Evolutionary conservation across 2,329 filamentous ascomycete genomes (phyloP).

Genomic region (Decorospora gaudefroyi): DNA sequence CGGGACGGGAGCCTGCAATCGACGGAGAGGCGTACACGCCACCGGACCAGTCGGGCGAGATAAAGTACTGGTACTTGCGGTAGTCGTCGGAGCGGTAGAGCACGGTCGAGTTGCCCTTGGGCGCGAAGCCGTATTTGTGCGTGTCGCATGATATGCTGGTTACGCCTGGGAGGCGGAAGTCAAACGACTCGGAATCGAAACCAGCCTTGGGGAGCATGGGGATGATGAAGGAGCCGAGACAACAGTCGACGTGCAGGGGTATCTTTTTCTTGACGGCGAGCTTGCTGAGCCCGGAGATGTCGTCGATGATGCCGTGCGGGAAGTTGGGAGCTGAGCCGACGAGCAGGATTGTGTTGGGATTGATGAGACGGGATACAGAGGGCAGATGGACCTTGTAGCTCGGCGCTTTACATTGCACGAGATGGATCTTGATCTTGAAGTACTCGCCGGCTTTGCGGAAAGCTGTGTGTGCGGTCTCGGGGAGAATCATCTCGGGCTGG

Average conservation of each 20-base stretch:
- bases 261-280: constrained; percentile 79
- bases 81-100: constrained; percentile 82
- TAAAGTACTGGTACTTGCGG: constrained; percentile 92
- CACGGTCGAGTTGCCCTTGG: constrained; percentile 93
- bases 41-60: constrained; percentile 91
- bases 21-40: constrained; percentile 94
- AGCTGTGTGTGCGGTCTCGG: constrained; percentile 91
- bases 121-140: constrained; percentile 98
- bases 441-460: constrained; percentile 95
- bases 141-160: constrained; percentile 96
- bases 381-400: constrained; percentile 80
- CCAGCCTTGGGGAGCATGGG: constrained; percentile 92
- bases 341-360: constrained; percentile 89
- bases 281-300: constrained; percentile 82
- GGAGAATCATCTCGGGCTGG: constrained; percentile 96
- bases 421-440: constrained; percentile 94
- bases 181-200: constrained; percentile 84
- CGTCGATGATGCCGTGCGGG: constrained; percentile 96
- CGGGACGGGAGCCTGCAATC: constrained; percentile 88
- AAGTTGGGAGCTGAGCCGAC: constrained; percentile 97
- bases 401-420: constrained; percentile 84
- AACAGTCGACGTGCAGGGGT: constrained; percentile 96
- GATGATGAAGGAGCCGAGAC: constrained; percentile 91
- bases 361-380: constrained; percentile 81
- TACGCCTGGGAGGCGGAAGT: constrained; percentile 92